Evolutionary conservation across 352 stramenopile species (phyloP).

Genomic region (Phytophthora capsici): DNA sequence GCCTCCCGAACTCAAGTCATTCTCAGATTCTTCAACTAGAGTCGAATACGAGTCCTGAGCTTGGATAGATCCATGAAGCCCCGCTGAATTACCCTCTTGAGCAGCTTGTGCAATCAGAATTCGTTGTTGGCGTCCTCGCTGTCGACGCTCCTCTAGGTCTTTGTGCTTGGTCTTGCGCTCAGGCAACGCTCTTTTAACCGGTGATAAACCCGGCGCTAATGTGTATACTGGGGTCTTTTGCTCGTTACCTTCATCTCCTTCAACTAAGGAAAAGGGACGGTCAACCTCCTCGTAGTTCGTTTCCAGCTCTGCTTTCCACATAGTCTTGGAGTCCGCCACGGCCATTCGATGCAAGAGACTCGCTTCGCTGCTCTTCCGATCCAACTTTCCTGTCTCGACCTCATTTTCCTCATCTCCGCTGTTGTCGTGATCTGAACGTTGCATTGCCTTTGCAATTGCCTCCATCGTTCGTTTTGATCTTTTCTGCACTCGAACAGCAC

Average conservation of each 20-base stretch:
- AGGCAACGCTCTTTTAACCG: constrained; percentile 42
- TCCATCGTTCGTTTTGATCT: constrained; percentile 50
- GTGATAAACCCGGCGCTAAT: constrained; percentile 14
- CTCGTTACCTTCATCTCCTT: neutral
- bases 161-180: constrained; percentile 75
- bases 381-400: constrained; percentile 26
- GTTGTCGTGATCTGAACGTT: neutral
- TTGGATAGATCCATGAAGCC: constrained; percentile 9
- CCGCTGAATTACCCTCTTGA: constrained; percentile 20
- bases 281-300: constrained; percentile 56
- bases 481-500: constrained; percentile 54
- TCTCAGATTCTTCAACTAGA: constrained; percentile 25
- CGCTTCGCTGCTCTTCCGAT: constrained; percentile 62
- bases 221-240: constrained; percentile 2
- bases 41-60: constrained; percentile 15
- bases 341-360: constrained; percentile 65
- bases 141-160: constrained; percentile 61
- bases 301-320: constrained; percentile 62
- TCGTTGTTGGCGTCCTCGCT: constrained; percentile 61
- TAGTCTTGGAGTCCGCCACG: constrained; percentile 46
- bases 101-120: constrained; percentile 33
- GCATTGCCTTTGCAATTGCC: constrained; percentile 46
- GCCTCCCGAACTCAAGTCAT: constrained; percentile 2
- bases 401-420: constrained; percentile 18
- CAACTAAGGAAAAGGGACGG: neutral